These are phyloP conservation scores for Viridothelium virens DNA, from an alignment of 495 filamentous ascomycete species.

Conservation along the genomic window DNA sequence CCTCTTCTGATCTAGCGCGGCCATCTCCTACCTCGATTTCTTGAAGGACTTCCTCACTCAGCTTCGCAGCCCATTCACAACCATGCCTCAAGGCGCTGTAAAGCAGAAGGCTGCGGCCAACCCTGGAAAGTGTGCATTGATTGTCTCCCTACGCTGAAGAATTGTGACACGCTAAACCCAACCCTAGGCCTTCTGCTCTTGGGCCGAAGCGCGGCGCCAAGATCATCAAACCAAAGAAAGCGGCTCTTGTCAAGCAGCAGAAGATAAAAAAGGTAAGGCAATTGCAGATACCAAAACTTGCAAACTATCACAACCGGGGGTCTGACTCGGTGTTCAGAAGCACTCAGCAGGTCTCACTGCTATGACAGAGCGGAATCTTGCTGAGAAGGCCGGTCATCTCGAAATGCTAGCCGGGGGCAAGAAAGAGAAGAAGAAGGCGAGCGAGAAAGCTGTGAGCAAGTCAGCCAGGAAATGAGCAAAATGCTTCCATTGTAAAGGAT, in stretches of 20 bases:
- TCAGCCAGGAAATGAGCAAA: background rate
- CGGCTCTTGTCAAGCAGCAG: constrained; percentile 48
- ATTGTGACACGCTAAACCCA: background rate
- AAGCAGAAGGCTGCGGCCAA: background rate
- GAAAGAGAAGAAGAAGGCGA: constrained; percentile 42
- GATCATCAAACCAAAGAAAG: constrained; percentile 63
- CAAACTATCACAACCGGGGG: background rate
- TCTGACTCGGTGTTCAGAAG: constrained; percentile 42
- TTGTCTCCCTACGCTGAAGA: background rate
- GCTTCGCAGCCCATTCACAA: background rate
- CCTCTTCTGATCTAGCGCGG: no score
- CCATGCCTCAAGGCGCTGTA: constrained; percentile 1
- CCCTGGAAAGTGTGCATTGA: background rate
- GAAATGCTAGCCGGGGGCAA: constrained; percentile 60
- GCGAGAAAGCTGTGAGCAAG: background rate
- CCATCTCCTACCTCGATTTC: no score
- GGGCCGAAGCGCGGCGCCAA: constrained; percentile 37
- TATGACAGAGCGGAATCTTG: constrained; percentile 59
- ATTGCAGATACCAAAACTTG: background rate
- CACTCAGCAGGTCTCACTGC: constrained; percentile 53
- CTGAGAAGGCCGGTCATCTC: constrained; percentile 63
- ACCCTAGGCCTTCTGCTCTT: background rate
- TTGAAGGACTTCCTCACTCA: no score
- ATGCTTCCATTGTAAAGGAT: background rate
- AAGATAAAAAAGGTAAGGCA: constrained; percentile 54